Evolutionary conservation across 1,139 yeast species (phyloP), one percentile per base, ranked within the genome.

Genomic region (Pichia cactophila): DNA sequence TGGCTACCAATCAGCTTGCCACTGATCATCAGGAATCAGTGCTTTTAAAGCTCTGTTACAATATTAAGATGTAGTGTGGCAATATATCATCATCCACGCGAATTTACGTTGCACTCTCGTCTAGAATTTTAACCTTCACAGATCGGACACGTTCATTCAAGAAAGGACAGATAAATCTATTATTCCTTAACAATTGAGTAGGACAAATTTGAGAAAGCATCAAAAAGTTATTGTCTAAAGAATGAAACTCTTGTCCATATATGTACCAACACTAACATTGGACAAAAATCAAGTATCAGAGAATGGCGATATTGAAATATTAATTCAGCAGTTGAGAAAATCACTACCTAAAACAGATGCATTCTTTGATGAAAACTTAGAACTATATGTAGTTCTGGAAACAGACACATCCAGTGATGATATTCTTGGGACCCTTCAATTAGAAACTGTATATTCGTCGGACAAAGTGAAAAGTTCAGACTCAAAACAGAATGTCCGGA

Each of bases 341-440:
- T 14, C 20, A 35, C 9, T 5, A 16, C 23, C 38, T 5, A 48
- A 50, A 35, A n/a, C 41, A 4, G 17, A 49, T 28, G 64, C 54
- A 4, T 61, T 51, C 33, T 61, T 62, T 41, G 64, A 61, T 45
- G 63, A 61, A 41, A 28, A 16, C 20, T 33, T 61, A 17, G 42
- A 36, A 1, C 41, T 50, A 2, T 56, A 53, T 23, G 48, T 60
- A 5, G 43, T 58, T 5, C 48, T 54, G 2, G 42, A 45, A 7
- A 33, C 46, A 11, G 42, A 41, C 2, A 14, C 33, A 3, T 23
- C 23, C 37, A 47, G 3, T 23, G 5, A 16, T 16, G 23, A 35
- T 35, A 16, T 35, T 17, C n/a, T 16, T 16, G 44, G 56, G 2
- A 52, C 51, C 14, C 38, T 59, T 12, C 56, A 54, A 17, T 11